Conservation (phyloP, 202 grass and related monocot genomes). For the Sporobolus alterniflorus region DNA sequence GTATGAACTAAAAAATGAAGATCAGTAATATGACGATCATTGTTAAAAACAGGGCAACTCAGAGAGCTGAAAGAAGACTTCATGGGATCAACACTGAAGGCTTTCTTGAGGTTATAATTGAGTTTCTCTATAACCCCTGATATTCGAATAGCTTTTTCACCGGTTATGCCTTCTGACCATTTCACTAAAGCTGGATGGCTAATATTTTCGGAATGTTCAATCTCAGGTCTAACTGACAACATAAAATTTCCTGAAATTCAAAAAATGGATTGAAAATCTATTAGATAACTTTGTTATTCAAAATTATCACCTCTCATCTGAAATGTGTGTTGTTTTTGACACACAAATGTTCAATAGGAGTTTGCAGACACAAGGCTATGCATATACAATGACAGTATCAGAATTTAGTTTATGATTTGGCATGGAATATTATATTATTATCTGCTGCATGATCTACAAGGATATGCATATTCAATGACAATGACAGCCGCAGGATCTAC, state of each 20-base stretch:
- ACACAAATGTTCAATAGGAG: constrained; percentile 26
- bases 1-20: constrained; percentile 87
- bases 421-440: neutral
- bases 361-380: neutral
- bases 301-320: constrained; percentile 5
- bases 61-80: constrained; percentile 85
- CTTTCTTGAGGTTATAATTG: constrained; percentile 76
- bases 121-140: constrained; percentile 78
- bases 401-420: neutral
- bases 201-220: constrained; percentile 48
- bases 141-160: constrained; percentile 61
- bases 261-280: constrained; percentile 22
- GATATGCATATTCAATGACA: neutral
- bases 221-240: constrained; percentile 78
- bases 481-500: constrained; percentile 21
- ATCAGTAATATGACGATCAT: constrained; percentile 55
- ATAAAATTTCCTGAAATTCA: constrained; percentile 81
- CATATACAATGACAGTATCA: constrained; percentile 5
- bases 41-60: constrained; percentile 63
- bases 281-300: constrained; percentile 17
- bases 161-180: constrained; percentile 80
- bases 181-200: constrained; percentile 40
- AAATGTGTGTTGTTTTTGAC: neutral
- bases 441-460: too few species aligned
- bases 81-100: constrained; percentile 63